Evolutionary conservation across 176 grass and related monocot species (phyloP).

Genomic region (Alopecurus myosuroides): DNA sequence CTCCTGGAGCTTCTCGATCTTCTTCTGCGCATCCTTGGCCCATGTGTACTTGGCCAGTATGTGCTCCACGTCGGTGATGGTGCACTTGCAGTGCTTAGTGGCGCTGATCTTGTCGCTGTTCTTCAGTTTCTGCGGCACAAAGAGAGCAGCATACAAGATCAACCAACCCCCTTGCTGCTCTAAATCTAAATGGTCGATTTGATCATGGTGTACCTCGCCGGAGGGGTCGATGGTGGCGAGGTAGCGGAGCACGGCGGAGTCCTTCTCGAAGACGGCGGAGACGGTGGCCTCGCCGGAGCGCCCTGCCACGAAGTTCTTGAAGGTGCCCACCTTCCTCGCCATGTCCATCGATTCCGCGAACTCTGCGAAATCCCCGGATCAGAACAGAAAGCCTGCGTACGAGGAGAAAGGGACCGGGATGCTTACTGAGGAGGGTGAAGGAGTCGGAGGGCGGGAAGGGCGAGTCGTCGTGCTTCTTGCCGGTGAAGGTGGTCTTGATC

Average conservation of each 20-base stretch:
- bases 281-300: conserved; percentile 60
- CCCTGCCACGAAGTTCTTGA: conserved; percentile 78
- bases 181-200: not conserved
- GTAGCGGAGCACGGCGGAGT: conserved; percentile 66
- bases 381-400: too few relatives aligned
- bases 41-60: conserved; percentile 85
- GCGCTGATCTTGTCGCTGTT: conserved; percentile 69
- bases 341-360: conserved; percentile 85
- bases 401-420: too few relatives aligned
- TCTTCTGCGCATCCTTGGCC: conserved; percentile 93
- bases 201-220: conserved; percentile 44
- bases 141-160: not conserved
- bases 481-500: conserved; percentile 86
- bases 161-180: too few relatives aligned
- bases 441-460: conserved; percentile 8
- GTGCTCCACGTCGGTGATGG: conserved; percentile 90
- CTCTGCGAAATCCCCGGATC: too few relatives aligned
- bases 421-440: conserved; percentile 71
- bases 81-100: conserved; percentile 83
- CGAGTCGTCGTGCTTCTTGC: conserved; percentile 41
- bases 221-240: conserved; percentile 60
- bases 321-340: conserved; percentile 65
- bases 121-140: conserved; percentile 55
- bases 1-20: conserved; percentile 69
- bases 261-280: conserved; percentile 55